Base-by-base conservation (phyloP, 2,329 filamentous ascomycete genomes). In the Hawksworthiomyces lignivorus region DNA sequence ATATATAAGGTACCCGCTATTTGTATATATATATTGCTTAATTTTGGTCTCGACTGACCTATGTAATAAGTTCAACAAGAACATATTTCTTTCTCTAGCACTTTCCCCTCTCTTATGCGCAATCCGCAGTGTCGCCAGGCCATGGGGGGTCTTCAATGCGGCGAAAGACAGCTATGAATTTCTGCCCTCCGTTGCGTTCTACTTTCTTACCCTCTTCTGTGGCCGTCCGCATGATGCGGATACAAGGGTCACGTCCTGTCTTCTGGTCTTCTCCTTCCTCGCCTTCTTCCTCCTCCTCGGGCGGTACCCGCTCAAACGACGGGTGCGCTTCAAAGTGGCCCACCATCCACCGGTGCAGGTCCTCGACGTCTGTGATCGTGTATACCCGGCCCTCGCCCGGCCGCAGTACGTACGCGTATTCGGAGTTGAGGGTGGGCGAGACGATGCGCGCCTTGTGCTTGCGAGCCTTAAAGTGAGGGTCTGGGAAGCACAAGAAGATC, bases 171-270 rank as follows among this genome's bases (percentile, higher is more conserved):
- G 88, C 90, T 36, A 97, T 83, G 64, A 84, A 94, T 65, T 97
- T 98, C 57, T 80, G 77, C 0, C 92, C 92, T 31, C 85, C 79
- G 64, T 97, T 95, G 58, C 92, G 77, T 53, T 81, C 78, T 12
- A 98, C 92, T 68, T 98, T 98, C 70, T 95, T 96, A 26, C 89
- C 87, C 67, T 98, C 94, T 62, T 98, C 92, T 4, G 94, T 98
- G 65, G 92, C 88, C 27, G 73, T 75, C 56, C 67, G 73, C 86
- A 92, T 94, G 41, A 84, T 70, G 43, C 65, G 65, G 7, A 90
- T 84, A 57, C 83, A 87, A 49, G 77, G 71, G 58, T 90, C 47
- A 22, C 64, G 68, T 44, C 47, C 77, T 75, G 46, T 80, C 76
- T 21, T n/a, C 5, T 20, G 12, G 24, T 26, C 26, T 19, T 35